These are phyloP conservation scores for Monosporozyma servazzii DNA, from an alignment of 805 yeast species.

Conservation along the genomic window DNA sequence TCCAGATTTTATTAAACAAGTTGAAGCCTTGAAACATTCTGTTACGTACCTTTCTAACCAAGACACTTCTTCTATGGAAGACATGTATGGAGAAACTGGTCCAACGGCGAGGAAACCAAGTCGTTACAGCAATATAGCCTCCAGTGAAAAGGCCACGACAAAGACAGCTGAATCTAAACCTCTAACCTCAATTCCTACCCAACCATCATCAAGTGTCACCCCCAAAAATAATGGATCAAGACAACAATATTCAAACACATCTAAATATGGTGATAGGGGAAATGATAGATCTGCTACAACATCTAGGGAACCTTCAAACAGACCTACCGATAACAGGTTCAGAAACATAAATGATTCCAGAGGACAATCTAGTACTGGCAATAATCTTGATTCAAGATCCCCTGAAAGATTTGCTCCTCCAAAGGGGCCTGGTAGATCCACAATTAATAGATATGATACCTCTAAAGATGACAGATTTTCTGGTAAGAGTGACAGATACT, in stretches of 20 bases:
- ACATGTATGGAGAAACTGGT: constrained; percentile 1
- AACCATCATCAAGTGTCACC: neutral
- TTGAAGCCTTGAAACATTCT: neutral
- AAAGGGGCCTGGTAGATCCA: neutral
- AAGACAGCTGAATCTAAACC: neutral
- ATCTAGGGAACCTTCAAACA: constrained; percentile 5
- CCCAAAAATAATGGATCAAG: neutral
- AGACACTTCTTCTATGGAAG: neutral
- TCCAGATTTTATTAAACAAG: constrained; percentile 1
- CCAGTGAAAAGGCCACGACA: neutral
- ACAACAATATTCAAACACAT: neutral
- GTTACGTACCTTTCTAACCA: neutral
- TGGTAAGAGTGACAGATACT: neutral
- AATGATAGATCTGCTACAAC: constrained; percentile 4
- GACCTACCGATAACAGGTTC: neutral
- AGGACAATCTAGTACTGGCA: neutral
- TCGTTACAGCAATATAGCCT: neutral
- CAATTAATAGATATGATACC: neutral
- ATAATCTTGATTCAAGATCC: neutral
- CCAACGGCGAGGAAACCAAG: neutral
- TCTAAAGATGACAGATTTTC: neutral
- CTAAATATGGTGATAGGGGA: neutral
- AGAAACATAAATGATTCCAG: neutral
- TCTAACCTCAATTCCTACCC: neutral
- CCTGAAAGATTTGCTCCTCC: neutral